Conservation (phyloP, 2,329 filamentous ascomycete species). For the Didymella segeticola region DNA sequence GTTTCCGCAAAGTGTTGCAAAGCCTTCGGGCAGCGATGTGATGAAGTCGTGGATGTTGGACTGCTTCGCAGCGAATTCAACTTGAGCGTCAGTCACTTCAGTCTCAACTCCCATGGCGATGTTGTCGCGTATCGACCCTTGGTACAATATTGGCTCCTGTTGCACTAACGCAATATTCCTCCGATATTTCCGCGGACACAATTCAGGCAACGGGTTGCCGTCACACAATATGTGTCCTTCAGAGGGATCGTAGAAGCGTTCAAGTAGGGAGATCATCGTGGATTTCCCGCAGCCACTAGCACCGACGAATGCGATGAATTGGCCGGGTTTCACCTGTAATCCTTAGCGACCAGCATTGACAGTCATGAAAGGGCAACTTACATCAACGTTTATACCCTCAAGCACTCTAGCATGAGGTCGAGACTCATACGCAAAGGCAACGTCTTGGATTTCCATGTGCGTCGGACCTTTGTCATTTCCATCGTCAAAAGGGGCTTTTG, state of each 20-base stretch:
- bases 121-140: conserved; percentile 90
- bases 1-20: conserved; percentile 41
- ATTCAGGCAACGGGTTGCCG: conserved; percentile 74
- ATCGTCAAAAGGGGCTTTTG: conserved; percentile 42
- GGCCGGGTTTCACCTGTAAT: conserved; percentile 54
- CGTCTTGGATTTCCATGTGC: conserved; percentile 59
- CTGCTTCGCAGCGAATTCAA: conserved; percentile 81
- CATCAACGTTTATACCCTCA: conserved; percentile 76
- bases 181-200: conserved; percentile 84
- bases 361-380: conserved; percentile 5
- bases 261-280: conserved; percentile 87
- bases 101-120: conserved; percentile 72
- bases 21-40: conserved; percentile 61
- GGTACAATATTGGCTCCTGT: conserved; percentile 94
- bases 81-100: conserved; percentile 73
- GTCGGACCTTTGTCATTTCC: conserved; percentile 40
- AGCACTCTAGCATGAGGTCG: conserved; percentile 80
- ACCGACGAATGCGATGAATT: conserved; percentile 88
- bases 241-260: conserved; percentile 92
- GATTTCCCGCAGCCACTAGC: conserved; percentile 93
- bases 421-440: conserved; percentile 84
- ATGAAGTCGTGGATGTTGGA: conserved; percentile 45
- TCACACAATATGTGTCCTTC: conserved; percentile 82
- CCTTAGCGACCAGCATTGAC: not conserved
- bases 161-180: conserved; percentile 84